A percentile compares a stretch with the other conserved stretches of the same genome.
Conservation (phyloP, 2,329 filamentous ascomycete species). For the Plenodomus tracheiphilus region DNA sequence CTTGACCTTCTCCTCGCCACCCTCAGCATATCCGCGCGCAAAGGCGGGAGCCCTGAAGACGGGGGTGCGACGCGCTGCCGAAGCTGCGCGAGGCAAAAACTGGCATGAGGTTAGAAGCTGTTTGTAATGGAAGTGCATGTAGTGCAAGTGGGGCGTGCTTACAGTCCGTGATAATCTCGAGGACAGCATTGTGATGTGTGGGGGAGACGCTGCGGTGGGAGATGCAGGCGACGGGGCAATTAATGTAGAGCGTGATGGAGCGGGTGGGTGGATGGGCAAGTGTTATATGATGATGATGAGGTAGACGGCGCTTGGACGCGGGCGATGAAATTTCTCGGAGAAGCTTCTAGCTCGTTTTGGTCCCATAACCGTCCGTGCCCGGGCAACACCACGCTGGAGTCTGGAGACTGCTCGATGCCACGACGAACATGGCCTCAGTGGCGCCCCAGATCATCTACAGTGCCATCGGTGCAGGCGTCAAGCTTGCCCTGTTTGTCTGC, state of each 20-base stretch:
- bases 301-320: conserved; percentile 30
- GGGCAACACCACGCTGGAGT: conserved; percentile 3
- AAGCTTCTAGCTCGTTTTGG: conserved; percentile 30
- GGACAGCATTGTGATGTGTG: conserved; percentile 44
- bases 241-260: conserved; percentile 19
- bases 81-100: conserved; percentile 72
- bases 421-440: too few relatives aligned
- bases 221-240: conserved; percentile 34
- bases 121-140: background rate
- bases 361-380: conserved; percentile 20
- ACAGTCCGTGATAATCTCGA: conserved; percentile 49
- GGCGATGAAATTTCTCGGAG: conserved; percentile 27
- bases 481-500: too few relatives aligned
- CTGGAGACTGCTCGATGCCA: conserved; percentile 3
- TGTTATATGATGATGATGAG: conserved; percentile 37
- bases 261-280: conserved; percentile 20
- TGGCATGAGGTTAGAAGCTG: conserved; percentile 37
- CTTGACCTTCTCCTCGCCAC: conserved; percentile 79
- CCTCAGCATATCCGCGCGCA: conserved; percentile 72
- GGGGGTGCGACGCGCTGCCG: conserved; percentile 66
- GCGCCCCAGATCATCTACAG: too few relatives aligned
- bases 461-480: too few relatives aligned
- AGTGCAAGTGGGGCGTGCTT: conserved; percentile 18
- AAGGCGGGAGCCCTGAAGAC: conserved; percentile 73
- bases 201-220: conserved; percentile 32